A percentile compares a stretch with the other conserved stretches of the same genome.
These are phyloP conservation scores for Debaryomyces udenii DNA, from an alignment of 1,139 yeast species.

Conservation along the genomic window DNA sequence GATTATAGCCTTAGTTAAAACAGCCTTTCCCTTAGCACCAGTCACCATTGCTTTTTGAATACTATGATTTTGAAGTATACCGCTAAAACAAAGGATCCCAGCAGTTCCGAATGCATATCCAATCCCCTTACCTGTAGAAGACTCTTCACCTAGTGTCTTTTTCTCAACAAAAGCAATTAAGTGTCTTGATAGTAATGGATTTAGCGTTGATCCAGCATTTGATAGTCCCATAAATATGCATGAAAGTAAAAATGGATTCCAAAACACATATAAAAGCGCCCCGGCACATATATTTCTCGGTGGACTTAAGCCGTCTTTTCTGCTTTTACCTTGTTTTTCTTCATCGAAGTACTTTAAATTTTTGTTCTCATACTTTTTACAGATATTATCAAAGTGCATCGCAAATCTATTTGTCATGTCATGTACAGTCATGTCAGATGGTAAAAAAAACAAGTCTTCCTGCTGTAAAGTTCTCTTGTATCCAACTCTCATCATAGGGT, in stretches of 20 bases:
- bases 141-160: constrained; percentile 25
- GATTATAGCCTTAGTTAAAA: constrained; percentile 65
- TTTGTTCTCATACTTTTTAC: neutral
- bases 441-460: constrained; percentile 45
- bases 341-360: neutral
- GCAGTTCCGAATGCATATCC: constrained; percentile 38
- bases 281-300: constrained; percentile 4
- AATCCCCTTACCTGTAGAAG: constrained; percentile 32
- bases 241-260: constrained; percentile 16
- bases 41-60: constrained; percentile 34
- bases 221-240: constrained; percentile 41
- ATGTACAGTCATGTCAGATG: constrained; percentile 42
- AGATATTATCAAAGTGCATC: neutral
- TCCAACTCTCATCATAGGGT: constrained; percentile 51
- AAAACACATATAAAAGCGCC: neutral
- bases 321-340: neutral
- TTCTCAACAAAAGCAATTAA: constrained; percentile 45
- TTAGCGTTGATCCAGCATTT: constrained; percentile 55
- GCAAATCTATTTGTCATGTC: constrained; percentile 20
- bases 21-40: constrained; percentile 73
- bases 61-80: constrained; percentile 31
- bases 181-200: constrained; percentile 48
- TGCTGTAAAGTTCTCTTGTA: constrained; percentile 53
- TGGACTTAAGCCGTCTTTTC: neutral
- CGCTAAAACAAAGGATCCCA: constrained; percentile 24